Percentiles rank a stretch among this genome's conserved stretches.
phyloP scores from a whole-genome alignment of 2,329 filamentous ascomycete genomes.

The Xylaria sp. region DNA sequence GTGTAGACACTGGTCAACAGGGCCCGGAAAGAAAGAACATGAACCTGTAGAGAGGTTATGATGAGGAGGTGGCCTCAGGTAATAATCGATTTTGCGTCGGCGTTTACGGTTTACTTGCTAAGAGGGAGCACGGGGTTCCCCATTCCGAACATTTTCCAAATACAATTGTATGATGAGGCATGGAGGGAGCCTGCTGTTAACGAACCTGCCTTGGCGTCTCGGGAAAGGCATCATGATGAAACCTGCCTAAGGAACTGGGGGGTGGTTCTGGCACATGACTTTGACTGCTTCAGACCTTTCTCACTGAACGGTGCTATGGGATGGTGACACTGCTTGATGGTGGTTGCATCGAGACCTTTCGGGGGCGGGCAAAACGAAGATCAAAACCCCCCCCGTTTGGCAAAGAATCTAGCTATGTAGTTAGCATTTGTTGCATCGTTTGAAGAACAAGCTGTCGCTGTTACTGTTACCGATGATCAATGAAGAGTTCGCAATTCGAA shows the following conservation, averaged over 20 bases:
- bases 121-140: constrained; percentile 8
- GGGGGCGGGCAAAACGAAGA: too few species aligned
- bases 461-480: too few species aligned
- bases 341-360: too few species aligned
- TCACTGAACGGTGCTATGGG: neutral
- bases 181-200: constrained; percentile 10
- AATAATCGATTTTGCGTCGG: constrained; percentile 16
- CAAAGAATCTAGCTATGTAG: too few species aligned
- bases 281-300: constrained; percentile 2
- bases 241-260: constrained; percentile 1
- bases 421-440: too few species aligned
- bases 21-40: constrained; percentile 5
- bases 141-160: constrained; percentile 16
- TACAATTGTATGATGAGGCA: constrained; percentile 19
- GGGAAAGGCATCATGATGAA: constrained; percentile 8
- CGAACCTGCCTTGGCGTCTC: constrained; percentile 1
- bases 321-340: too few species aligned
- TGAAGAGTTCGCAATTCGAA: too few species aligned
- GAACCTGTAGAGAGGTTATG: neutral
- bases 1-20: constrained; percentile 18
- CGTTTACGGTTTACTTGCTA: constrained; percentile 16
- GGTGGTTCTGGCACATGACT: constrained; percentile 3
- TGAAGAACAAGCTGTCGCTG: too few species aligned
- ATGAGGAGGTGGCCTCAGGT: neutral
- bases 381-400: too few species aligned